Conservation (phyloP, 1,284 basidiomycete genomes). For the Cryptococcus sp. region DNA sequence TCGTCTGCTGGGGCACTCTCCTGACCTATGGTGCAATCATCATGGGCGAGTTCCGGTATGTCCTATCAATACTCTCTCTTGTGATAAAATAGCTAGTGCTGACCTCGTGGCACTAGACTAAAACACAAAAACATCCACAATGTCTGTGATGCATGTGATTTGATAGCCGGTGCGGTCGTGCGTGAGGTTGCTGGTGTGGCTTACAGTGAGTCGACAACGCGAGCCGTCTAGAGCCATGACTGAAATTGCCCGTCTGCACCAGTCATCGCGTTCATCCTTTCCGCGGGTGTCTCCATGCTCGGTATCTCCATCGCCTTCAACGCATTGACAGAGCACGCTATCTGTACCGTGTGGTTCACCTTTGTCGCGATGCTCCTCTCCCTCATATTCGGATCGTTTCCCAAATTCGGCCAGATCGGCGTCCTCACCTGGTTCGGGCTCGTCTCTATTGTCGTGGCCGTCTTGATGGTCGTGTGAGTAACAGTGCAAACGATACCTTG, state of each 20-base stretch:
- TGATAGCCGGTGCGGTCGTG: slow-evolving; percentile 21
- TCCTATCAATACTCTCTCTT: too few relatives aligned
- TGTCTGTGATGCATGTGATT: background rate
- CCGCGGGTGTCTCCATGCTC: slow-evolving; percentile 29
- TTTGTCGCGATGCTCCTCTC: slow-evolving; percentile 23
- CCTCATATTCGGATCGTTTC: slow-evolving; percentile 22
- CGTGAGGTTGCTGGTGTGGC: slow-evolving; percentile 27
- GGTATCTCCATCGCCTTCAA: slow-evolving; percentile 42
- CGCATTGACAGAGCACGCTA: slow-evolving; percentile 33
- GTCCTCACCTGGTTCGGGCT: slow-evolving; percentile 44
- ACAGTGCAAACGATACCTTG: background rate
- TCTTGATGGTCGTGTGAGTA: slow-evolving; percentile 29
- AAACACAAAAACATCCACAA: too few relatives aligned
- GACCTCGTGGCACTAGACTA: too few relatives aligned
- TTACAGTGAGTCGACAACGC: slow-evolving; percentile 7
- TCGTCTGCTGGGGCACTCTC: slow-evolving; percentile 11
- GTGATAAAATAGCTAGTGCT: too few relatives aligned
- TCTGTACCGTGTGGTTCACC: slow-evolving; percentile 36
- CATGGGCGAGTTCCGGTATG: too few relatives aligned
- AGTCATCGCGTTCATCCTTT: slow-evolving; percentile 9
- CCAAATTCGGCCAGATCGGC: slow-evolving; percentile 18
- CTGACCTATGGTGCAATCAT: slow-evolving; percentile 4
- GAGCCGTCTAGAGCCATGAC: too few relatives aligned
- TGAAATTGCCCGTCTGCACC: background rate
- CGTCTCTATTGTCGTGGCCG: slow-evolving; percentile 20